Conservation (phyloP, 75 land plant species). For the Gnetum montanum region DNA sequence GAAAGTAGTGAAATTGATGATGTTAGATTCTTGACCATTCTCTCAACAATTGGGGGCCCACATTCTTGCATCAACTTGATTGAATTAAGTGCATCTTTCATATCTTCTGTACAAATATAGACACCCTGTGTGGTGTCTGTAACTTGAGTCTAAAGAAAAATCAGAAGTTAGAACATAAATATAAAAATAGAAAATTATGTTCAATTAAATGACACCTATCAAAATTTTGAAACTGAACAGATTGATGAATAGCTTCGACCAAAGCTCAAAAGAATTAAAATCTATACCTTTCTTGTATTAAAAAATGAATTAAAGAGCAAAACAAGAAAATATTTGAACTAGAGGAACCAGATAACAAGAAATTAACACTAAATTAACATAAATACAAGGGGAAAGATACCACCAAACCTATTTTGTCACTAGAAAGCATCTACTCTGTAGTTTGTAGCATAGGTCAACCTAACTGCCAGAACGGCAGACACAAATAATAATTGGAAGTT, state of each 20-base stretch:
- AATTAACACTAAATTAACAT: no score
- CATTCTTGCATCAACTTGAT: slow-evolving; percentile 27
- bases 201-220: not conserved
- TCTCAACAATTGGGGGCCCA: slow-evolving; percentile 32
- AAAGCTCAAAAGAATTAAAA: not conserved
- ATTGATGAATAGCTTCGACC: not conserved
- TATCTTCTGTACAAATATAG: slow-evolving; percentile 24
- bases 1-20: slow-evolving; percentile 21
- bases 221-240: not conserved
- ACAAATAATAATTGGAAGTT: no score
- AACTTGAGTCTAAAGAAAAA: slow-evolving; percentile 22
- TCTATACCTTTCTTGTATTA: not conserved
- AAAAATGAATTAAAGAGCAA: not conserved
- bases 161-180: not conserved
- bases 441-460: no score
- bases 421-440: no score
- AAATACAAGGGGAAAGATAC: no score
- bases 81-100: slow-evolving; percentile 27
- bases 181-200: not conserved
- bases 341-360: no score
- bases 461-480: no score
- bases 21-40: slow-evolving; percentile 26
- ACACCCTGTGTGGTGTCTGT: slow-evolving; percentile 18
- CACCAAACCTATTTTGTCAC: no score
- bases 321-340: not conserved